Base-by-base conservation (phyloP, 2,329 filamentous ascomycete genomes). In the Clarireedia monteithiana region DNA sequence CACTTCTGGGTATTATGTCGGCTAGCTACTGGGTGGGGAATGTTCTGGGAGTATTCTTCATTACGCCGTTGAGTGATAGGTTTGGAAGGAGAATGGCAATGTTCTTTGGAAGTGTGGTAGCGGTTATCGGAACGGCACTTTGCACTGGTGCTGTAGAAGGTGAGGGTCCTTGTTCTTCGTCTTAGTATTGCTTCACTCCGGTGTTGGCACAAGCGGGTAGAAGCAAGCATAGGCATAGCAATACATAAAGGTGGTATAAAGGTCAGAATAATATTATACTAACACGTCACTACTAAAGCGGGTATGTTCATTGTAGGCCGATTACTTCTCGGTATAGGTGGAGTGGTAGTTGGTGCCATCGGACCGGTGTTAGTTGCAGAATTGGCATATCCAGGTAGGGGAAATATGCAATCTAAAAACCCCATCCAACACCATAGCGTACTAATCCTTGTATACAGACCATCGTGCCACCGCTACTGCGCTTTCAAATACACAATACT, bases 391-490 rank as follows among this genome's bases (percentile, higher is more conserved):
- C 53, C 53, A 24, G 48, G 53, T 47, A 40, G 26, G 53, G 17
- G 23, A 47, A 44, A 17, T 17, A 17, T 44, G 5, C 40, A 17
- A 17, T 23, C 9, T n/a, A 44, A 6, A 44, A n/a, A 44, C 10
- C 7, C 23, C 5, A 24, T 20, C 6, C 6, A 20, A 20, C 20
- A 20, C 6, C 7, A 42, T 14, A n/a, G 39, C 39, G 10, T 50
- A 38, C 4, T 50, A n/a, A 50, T 4, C 12, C 2, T 6, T 6
- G 3, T 46, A 24, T 5, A 23, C 12, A 49, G 39, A 38, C 23
- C 69, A 73, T 17, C 62, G 70, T 39, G 68, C 66, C 20, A 71
- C 67, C 26, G 51, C 67, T 5, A 71, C 69, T 2, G 64, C 70
- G 0, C 30, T 71, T 26, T 72, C 68, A 53, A 67, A 70, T 27